Evolutionary conservation across 2,329 filamentous ascomycete species (phyloP).

Genomic region (Alternaria hordeiaustralica): DNA sequence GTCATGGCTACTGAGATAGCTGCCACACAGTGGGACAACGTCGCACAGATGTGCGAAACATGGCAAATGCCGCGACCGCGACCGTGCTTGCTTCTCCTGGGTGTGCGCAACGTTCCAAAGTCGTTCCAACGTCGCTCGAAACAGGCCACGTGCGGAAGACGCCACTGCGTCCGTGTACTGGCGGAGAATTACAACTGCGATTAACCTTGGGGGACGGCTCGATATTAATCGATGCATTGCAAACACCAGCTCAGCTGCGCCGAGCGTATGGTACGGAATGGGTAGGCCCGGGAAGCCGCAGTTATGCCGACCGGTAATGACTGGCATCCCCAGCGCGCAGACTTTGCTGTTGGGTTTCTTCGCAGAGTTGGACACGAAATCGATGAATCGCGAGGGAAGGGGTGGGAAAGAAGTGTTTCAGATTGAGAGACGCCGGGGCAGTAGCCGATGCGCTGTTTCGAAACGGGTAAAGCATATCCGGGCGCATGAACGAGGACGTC

Average conservation of each 20-base stretch:
- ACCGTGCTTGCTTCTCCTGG: background rate
- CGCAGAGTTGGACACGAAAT: background rate
- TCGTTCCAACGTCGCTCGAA: background rate
- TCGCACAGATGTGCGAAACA: background rate
- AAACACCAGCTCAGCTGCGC: background rate
- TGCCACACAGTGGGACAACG: slow-evolving; percentile 1
- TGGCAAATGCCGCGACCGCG: background rate
- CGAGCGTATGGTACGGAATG: background rate
- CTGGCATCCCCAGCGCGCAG: slow-evolving; percentile 2
- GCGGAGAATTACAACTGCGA: slow-evolving; percentile 7
- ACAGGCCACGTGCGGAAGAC: background rate
- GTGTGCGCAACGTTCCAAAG: background rate
- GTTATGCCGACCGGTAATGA: slow-evolving; percentile 5
- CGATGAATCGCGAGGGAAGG: background rate
- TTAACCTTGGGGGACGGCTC: slow-evolving; percentile 1
- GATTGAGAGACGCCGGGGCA: background rate
- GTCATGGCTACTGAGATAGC: background rate
- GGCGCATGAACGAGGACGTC: slow-evolving; percentile 1
- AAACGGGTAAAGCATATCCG: slow-evolving; percentile 1
- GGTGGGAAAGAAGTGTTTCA: background rate
- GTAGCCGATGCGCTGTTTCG: background rate
- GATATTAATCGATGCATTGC: slow-evolving; percentile 7
- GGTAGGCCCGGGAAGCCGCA: background rate
- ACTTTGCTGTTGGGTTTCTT: slow-evolving; percentile 1
- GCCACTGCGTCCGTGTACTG: slow-evolving; percentile 3